Conservation (phyloP, 768 basidiomycete genomes). For the Tylopilus intermedius region DNA sequence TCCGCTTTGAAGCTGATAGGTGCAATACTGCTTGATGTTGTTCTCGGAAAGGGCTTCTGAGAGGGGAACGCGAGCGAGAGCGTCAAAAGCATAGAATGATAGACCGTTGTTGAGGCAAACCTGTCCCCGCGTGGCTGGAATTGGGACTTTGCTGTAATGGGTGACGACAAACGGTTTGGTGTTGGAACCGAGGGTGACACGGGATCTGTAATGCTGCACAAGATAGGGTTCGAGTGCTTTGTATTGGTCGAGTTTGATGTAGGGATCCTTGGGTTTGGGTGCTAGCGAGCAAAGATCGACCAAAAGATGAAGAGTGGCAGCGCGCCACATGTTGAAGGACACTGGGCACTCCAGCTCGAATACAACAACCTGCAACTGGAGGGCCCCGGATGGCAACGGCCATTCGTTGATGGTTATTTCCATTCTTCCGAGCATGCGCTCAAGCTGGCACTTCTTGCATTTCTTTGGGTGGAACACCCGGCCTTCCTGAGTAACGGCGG, state of each 20-base stretch:
- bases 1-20: no score
- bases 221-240: conserved; percentile 8
- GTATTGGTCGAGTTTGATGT: conserved; percentile 17
- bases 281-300: no score
- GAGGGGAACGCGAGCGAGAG: not conserved
- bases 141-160: conserved; percentile 10
- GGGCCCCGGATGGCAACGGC: no score
- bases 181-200: conserved; percentile 22
- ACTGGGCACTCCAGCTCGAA: no score
- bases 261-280: conserved; percentile 1
- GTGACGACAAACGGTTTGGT: conserved; percentile 18
- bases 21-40: no score
- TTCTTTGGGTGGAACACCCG: no score
- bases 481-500: not conserved
- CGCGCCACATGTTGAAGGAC: no score
- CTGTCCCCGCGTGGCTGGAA: conserved; percentile 13
- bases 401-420: no score
- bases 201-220: conserved; percentile 13
- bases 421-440: no score
- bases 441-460: no score
- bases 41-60: conserved; percentile 20
- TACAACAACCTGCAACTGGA: no score
- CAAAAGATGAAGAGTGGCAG: no score
- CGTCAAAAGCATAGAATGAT: conserved; percentile 31
- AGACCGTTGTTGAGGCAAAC: conserved; percentile 30